Conservation (phyloP, 2,329 filamentous ascomycete genomes). For the Aspergillus versicolor region DNA sequence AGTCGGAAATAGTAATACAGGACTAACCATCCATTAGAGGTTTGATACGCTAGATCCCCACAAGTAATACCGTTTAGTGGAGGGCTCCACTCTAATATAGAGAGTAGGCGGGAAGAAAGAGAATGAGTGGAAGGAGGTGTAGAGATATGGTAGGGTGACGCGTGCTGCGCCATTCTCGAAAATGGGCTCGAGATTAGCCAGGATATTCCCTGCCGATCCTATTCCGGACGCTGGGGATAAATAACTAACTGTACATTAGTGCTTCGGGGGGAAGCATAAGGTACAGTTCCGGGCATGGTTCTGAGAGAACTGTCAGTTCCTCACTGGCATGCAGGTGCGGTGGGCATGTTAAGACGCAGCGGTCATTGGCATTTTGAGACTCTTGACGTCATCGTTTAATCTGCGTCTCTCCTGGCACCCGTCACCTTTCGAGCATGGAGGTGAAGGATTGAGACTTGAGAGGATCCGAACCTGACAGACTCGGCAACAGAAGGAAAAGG, state of each 20-base stretch:
- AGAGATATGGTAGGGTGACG: not conserved
- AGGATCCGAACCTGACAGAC: not conserved
- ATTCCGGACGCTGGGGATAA: not conserved
- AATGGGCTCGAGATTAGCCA: conserved; percentile 11
- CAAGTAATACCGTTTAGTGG: not conserved
- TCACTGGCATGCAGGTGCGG: conserved; percentile 6
- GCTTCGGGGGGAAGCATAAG: conserved; percentile 33
- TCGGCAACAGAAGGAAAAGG: not conserved
- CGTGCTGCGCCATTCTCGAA: conserved; percentile 16
- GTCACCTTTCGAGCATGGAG: not conserved
- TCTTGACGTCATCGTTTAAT: conserved; percentile 7
- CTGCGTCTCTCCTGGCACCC: not conserved
- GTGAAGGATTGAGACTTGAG: not conserved
- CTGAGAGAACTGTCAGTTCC: not conserved
- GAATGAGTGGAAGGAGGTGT: not conserved
- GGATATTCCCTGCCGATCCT: conserved; percentile 19
- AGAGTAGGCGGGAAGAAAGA: not conserved
- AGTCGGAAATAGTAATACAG: not conserved
- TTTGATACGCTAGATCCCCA: not conserved
- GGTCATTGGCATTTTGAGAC: not conserved
- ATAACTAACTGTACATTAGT: conserved; percentile 29
- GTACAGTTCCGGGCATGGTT: conserved; percentile 25
- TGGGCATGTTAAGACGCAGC: not conserved
- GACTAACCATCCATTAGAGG: not conserved
- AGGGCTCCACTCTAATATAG: not conserved